phyloP scores from a whole-genome alignment of 1,284 basidiomycete species.

The Ceratobasidium sp. region DNA sequence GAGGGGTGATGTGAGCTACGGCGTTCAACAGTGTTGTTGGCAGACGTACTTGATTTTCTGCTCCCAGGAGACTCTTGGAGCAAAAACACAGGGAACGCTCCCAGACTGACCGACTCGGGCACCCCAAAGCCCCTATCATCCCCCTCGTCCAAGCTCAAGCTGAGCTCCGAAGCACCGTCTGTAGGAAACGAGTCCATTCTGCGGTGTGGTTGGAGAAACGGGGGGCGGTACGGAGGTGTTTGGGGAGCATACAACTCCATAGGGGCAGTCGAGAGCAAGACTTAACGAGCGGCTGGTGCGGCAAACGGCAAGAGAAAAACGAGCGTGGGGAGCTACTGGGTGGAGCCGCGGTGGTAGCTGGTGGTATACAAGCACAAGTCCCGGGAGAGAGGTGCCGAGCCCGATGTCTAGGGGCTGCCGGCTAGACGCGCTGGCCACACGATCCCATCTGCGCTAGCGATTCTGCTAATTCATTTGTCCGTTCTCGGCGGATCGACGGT shows the following conservation, averaged over 20 bases:
- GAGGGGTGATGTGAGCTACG: not conserved
- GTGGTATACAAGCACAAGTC: constrained; percentile 18
- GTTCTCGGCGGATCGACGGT: not conserved
- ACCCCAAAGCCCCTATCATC: not conserved
- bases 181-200: constrained; percentile 38
- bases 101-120: constrained; percentile 30
- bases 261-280: not conserved
- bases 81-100: constrained; percentile 34
- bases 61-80: constrained; percentile 24
- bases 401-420: constrained; percentile 32
- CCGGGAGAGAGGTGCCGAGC: not conserved
- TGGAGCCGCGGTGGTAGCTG: not conserved
- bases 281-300: constrained; percentile 10
- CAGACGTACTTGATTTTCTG: constrained; percentile 1
- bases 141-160: not conserved
- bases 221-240: constrained; percentile 2
- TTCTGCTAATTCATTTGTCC: constrained; percentile 2
- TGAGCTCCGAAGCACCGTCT: constrained; percentile 18
- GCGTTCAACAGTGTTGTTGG: not conserved
- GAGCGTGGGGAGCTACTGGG: not conserved
- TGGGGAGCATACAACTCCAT: not conserved
- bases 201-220: not conserved
- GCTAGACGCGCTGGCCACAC: constrained; percentile 28
- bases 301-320: constrained; percentile 1
- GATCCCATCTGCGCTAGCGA: not conserved